Percentiles rank a stretch among this genome's conserved stretches.
These are phyloP conservation scores for Phytopythium chamaehyphon DNA, from an alignment of 352 stramenopile species.

Conservation along the genomic window DNA sequence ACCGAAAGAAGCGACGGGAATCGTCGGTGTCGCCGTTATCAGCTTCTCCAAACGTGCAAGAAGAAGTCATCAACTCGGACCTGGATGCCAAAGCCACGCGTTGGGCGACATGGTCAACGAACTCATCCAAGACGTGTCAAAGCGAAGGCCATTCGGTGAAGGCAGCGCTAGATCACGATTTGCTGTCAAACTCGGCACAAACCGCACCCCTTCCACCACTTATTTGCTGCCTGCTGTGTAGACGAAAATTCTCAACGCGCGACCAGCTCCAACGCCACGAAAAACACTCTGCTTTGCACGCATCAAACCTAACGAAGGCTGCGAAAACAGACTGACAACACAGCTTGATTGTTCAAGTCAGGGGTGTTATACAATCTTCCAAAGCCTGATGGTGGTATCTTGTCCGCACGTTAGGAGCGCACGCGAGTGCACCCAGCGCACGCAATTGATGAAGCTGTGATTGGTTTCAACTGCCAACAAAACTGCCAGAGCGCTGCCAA, in stretches of 20 bases:
- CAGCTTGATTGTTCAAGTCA: conserved; percentile 1
- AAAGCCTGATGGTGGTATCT: conserved; percentile 75
- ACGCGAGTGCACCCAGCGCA: conserved; percentile 42
- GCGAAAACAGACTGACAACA: not conserved
- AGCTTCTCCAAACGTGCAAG: conserved; percentile 12
- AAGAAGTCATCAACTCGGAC: conserved; percentile 31
- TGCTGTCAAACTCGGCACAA: not conserved
- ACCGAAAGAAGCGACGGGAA: not conserved
- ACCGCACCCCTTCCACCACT: not conserved
- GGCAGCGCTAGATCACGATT: not conserved
- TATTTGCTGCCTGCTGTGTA: conserved; percentile 64
- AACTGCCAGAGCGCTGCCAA: conserved; percentile 21
- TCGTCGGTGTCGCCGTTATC: conserved; percentile 1
- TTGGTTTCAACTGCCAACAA: conserved; percentile 34
- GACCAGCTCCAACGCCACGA: conserved; percentile 46
- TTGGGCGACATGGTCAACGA: conserved; percentile 31
- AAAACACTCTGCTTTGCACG: conserved; percentile 47
- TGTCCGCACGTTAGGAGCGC: conserved; percentile 49
- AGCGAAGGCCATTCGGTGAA: not conserved
- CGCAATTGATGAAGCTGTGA: conserved; percentile 63
- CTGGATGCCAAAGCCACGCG: conserved; percentile 31
- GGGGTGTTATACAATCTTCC: conserved; percentile 35
- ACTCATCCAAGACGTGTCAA: not conserved
- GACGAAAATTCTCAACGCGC: conserved; percentile 57
- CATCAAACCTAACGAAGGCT: conserved; percentile 29